These are phyloP conservation scores for Ogataea methylovora DNA, from an alignment of 805 yeast species.

Conservation along the genomic window DNA sequence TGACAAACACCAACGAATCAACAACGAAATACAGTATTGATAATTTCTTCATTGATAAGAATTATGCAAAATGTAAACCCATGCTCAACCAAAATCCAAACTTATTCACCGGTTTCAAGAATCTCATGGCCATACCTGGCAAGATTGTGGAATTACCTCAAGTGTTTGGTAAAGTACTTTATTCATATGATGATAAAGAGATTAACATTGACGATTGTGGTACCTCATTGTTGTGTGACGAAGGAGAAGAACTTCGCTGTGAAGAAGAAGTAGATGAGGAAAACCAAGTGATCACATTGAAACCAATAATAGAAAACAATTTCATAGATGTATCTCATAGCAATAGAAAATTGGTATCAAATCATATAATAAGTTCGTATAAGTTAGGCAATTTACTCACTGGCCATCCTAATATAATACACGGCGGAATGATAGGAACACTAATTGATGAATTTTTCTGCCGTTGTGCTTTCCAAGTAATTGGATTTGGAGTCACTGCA, in stretches of 20 bases:
- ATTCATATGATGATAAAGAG: not conserved
- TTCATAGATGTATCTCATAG: no score
- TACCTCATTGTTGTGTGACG: not conserved
- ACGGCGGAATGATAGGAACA: conserved; percentile 48
- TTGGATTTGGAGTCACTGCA: conserved; percentile 43
- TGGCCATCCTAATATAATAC: conserved; percentile 43
- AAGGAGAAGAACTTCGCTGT: no score
- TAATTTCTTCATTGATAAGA: no score
- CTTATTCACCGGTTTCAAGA: conserved; percentile 20
- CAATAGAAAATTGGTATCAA: no score
- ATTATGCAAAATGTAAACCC: no score
- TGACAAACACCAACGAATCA: no score
- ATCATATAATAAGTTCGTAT: conserved; percentile 37
- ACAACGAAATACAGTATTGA: no score
- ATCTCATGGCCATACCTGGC: conserved; percentile 7
- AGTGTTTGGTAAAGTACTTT: not conserved
- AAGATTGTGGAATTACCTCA: conserved; percentile 8
- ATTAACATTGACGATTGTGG: not conserved
- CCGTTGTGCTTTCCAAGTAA: conserved; percentile 30
- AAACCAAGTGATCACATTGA: not conserved
- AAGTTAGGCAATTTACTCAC: conserved; percentile 37
- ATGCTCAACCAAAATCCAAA: no score
- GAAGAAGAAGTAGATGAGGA: not conserved
- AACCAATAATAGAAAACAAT: not conserved
- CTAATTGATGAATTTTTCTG: conserved; percentile 45